phyloP scores from a whole-genome alignment of 805 yeast genomes.

The Candida manassasensis region DNA sequence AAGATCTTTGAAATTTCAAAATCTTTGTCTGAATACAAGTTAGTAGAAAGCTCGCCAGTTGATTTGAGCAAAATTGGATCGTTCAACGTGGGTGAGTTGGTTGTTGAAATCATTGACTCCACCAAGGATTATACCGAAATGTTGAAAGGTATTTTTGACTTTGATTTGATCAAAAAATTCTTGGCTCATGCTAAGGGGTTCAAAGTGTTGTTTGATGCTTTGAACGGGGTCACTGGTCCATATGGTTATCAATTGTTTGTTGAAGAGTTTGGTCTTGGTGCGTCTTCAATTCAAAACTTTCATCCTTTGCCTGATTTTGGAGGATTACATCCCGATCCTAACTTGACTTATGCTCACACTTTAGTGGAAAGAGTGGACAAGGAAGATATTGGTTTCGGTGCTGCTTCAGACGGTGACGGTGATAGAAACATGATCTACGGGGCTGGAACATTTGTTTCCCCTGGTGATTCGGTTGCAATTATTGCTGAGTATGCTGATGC shows the following conservation, averaged over 20 bases:
- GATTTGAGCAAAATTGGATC: constrained; percentile 60
- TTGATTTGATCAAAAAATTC: constrained; percentile 71
- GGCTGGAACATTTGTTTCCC: constrained; percentile 88
- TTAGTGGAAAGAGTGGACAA: constrained; percentile 82
- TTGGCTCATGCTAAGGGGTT: constrained; percentile 52
- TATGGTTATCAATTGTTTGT: constrained; percentile 83
- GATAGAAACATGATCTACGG: constrained; percentile 99
- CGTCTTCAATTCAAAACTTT: constrained; percentile 69
- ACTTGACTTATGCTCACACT: constrained; percentile 87
- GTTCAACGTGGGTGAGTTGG: constrained; percentile 50
- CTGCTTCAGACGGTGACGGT: constrained; percentile 99
- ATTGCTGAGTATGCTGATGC: constrained; percentile 86
- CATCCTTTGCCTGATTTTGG: constrained; percentile 87
- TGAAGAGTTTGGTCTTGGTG: constrained; percentile 77
- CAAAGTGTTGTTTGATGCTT: constrained; percentile 78
- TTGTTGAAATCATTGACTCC: constrained; percentile 79
- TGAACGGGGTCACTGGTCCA: constrained; percentile 97
- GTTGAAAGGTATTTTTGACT: constrained; percentile 84
- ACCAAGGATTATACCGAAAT: constrained; percentile 72
- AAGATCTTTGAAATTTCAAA: constrained; percentile 72
- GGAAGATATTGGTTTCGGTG: constrained; percentile 85
- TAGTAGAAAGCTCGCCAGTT: constrained; percentile 55
- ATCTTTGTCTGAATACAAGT: constrained; percentile 54
- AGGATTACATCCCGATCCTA: constrained; percentile 97
- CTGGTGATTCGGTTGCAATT: constrained; percentile 97